phyloP scores from a whole-genome alignment of 2,329 filamentous ascomycete species.

The Blastomyces percursus region DNA sequence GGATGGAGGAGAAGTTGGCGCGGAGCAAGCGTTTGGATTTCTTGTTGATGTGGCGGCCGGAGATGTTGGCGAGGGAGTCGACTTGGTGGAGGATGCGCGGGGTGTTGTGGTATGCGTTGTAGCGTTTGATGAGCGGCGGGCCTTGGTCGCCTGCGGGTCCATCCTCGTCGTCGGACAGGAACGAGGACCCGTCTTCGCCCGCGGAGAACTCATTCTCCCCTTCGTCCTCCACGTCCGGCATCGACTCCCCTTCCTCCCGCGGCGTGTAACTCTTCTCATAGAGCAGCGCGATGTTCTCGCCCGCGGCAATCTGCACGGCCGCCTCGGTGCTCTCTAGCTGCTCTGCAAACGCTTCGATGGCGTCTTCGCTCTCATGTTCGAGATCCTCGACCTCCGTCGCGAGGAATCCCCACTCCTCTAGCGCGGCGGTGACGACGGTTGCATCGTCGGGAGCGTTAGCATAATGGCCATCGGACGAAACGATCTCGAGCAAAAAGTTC shows the following conservation, averaged over 20 bases:
- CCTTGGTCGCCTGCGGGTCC: constrained; percentile 22
- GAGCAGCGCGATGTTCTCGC: constrained; percentile 68
- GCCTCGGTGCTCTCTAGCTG: constrained; percentile 68
- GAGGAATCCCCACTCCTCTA: constrained; percentile 70
- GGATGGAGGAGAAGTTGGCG: constrained; percentile 53
- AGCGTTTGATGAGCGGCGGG: constrained; percentile 47
- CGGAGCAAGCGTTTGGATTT: constrained; percentile 57
- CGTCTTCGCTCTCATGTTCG: constrained; percentile 56
- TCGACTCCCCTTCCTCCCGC: constrained; percentile 45
- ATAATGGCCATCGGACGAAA: constrained; percentile 65
- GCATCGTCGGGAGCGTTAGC: constrained; percentile 61
- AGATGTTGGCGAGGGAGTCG: constrained; percentile 48
- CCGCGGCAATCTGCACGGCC: constrained; percentile 64
- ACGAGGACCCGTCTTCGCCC: constrained; percentile 32
- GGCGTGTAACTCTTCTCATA: constrained; percentile 62
- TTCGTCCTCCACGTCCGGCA: constrained; percentile 27
- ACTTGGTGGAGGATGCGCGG: constrained; percentile 51
- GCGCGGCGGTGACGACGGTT: constrained; percentile 59
- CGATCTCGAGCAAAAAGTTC: constrained; percentile 63
- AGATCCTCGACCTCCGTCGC: constrained; percentile 68
- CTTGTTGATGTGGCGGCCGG: constrained; percentile 53
- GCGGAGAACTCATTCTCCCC: constrained; percentile 28
- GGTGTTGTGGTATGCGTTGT: constrained; percentile 55
- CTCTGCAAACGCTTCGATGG: constrained; percentile 71
- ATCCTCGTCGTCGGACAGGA: constrained; percentile 24